phyloP scores from a whole-genome alignment of 1,284 basidiomycete species.

The Boletus subluridellus region DNA sequence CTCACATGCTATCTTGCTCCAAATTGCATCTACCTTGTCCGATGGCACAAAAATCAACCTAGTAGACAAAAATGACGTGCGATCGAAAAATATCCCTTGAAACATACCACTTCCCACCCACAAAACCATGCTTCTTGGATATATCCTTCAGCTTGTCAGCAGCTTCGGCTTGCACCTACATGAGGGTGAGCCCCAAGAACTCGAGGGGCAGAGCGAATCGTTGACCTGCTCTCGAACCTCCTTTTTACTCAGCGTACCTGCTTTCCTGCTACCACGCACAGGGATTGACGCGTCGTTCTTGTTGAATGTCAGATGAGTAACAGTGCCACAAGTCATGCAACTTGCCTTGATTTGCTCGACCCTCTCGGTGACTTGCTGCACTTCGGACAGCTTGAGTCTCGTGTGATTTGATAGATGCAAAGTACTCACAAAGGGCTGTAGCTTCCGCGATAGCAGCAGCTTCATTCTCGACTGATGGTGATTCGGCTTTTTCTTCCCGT shows the following conservation, averaged over 20 bases:
- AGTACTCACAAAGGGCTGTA: slow-evolving; percentile 42
- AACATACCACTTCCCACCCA: slow-evolving; percentile 63
- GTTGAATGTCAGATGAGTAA: background rate
- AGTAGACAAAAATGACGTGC: background rate
- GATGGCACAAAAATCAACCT: slow-evolving; percentile 63
- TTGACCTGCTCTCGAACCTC: slow-evolving; percentile 58
- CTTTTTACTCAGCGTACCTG: slow-evolving; percentile 67
- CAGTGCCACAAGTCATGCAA: background rate
- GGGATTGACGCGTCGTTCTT: slow-evolving; percentile 67
- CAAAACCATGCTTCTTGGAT: slow-evolving; percentile 48
- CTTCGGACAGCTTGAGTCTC: slow-evolving; percentile 33
- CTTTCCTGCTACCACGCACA: slow-evolving; percentile 63
- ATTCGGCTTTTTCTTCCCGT: slow-evolving; percentile 30
- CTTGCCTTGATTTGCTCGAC: slow-evolving; percentile 59
- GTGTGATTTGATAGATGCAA: background rate
- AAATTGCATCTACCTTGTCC: slow-evolving; percentile 60
- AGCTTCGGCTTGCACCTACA: slow-evolving; percentile 57
- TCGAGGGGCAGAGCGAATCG: background rate
- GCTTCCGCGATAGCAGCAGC: slow-evolving; percentile 49
- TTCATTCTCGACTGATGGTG: slow-evolving; percentile 16
- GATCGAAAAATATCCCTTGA: background rate
- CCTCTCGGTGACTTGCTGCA: slow-evolving; percentile 52
- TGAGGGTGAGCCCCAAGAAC: background rate
- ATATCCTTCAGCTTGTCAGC: slow-evolving; percentile 56
- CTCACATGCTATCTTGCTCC: slow-evolving; percentile 56